Evolutionary conservation across 345 rosid species (phyloP), one percentile per base, ranked within the genome.

Genomic region (Bruguiera sexangula): DNA sequence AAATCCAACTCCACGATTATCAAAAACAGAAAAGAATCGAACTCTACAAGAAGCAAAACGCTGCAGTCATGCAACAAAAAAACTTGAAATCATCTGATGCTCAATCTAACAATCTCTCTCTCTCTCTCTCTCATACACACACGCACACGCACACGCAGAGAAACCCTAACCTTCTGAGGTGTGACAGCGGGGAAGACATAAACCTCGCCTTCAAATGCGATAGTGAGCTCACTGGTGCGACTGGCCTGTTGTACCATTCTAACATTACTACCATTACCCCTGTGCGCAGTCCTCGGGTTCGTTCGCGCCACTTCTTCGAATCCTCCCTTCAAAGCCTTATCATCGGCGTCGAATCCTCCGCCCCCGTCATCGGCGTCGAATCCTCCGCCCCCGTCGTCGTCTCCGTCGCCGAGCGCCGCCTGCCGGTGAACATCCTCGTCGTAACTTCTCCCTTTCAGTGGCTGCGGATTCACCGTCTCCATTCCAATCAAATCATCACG

Each of bases 151-250:
- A 21, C 0, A 21, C 21, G 7, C 8, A 64, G 56, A 15, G 0
- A 11, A 76, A 27, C 13, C n/a, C 29, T 18, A 39, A 82, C 86
- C 80, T 80, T 80, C 20, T 78, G 70, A 29, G 80, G 75, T 27
- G 81, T 75, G 69, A 83, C 84, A 0, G 81, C 67, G 4, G 86
- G 84, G 72, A 83, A 83, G 54, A 83, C 82, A 69, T 75, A 83
- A 66, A 83, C 84, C 70, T 83, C 84, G 24, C 86, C 86, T 69
- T 83, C 84, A 46, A 80, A 83, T 5, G 86, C 69, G 37, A 83
- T 39, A 11, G 86, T 80, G 63, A 83, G 84, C 76, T 83, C 86
- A 78, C 86, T 69, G 21, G 84, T 73, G 21, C 80, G 75, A 73
- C 50, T 73, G 7, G 75, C 30, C 54, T 48, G 27, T 55, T 8